These are phyloP conservation scores for Podila epicladia DNA, from an alignment of 192 early-diverging fungal genomes.

Conservation along the genomic window DNA sequence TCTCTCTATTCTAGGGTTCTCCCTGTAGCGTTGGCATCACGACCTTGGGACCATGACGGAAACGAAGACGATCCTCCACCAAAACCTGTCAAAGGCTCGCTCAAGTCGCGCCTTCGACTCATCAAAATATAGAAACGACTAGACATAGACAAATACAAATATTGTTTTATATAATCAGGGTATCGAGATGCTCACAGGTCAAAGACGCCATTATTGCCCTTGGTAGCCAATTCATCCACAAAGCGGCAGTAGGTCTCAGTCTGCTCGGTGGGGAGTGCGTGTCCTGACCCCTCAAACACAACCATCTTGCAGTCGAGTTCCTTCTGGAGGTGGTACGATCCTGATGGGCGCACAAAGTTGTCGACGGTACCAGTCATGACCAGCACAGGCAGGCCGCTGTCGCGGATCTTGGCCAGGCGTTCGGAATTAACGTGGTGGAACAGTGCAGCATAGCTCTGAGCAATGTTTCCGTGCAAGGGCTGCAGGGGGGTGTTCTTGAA, in stretches of 20 bases:
- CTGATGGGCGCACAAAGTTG: constrained; percentile 44
- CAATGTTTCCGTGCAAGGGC: constrained; percentile 41
- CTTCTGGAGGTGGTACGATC: constrained; percentile 39
- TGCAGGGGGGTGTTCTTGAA: constrained; percentile 27
- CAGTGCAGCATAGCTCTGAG: constrained; percentile 37
- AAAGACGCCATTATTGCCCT: constrained; percentile 44
- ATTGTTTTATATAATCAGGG: neutral
- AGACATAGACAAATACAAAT: neutral
- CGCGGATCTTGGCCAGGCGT: constrained; percentile 23
- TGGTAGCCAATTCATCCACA: constrained; percentile 28
- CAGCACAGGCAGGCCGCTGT: constrained; percentile 13
- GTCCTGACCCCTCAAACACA: constrained; percentile 46
- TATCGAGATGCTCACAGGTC: constrained; percentile 4
- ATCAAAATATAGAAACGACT: constrained; percentile 8
- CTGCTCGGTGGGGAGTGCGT: constrained; percentile 37
- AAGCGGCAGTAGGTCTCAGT: constrained; percentile 38
- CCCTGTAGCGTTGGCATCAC: constrained; percentile 53
- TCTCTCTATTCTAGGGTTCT: constrained; percentile 34
- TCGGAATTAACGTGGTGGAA: constrained; percentile 35
- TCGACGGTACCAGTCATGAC: constrained; percentile 41
- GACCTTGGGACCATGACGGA: constrained; percentile 52
- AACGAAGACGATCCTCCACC: constrained; percentile 11
- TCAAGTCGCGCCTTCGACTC: constrained; percentile 22
- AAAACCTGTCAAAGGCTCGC: neutral
- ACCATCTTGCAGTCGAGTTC: constrained; percentile 23